These are phyloP conservation scores for Setaria italica DNA, from an alignment of 202 grass and related monocot genomes.

Conservation along the genomic window DNA sequence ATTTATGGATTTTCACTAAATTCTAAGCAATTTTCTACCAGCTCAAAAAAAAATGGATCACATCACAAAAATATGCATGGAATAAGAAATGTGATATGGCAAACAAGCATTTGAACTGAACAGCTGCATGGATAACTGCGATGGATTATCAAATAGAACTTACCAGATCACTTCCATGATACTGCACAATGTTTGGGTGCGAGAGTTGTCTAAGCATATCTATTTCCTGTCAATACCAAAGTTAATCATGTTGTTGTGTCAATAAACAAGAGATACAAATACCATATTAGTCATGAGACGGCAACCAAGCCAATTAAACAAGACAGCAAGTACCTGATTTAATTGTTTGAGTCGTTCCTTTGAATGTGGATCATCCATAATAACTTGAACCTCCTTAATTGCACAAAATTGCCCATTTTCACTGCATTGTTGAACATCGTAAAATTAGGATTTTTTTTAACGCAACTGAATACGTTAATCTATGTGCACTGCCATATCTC, in stretches of 20 bases:
- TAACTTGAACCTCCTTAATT: conserved; percentile 95
- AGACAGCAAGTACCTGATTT: conserved; percentile 71
- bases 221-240: conserved; percentile 76
- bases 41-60: background rate
- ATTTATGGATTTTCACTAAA: conserved; percentile 26
- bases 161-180: conserved; percentile 89
- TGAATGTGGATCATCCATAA: conserved; percentile 91
- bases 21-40: background rate
- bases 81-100: conserved; percentile 3
- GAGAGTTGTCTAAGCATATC: conserved; percentile 84
- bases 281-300: background rate
- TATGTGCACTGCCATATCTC: background rate
- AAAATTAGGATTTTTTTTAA: conserved; percentile 4
- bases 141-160: conserved; percentile 36
- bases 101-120: conserved; percentile 26
- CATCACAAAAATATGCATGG: background rate
- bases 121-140: conserved; percentile 4
- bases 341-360: conserved; percentile 96
- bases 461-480: background rate
- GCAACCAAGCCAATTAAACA: conserved; percentile 28
- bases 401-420: conserved; percentile 92
- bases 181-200: conserved; percentile 94
- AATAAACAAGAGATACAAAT: conserved; percentile 34
- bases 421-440: conserved; percentile 58
- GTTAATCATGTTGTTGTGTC: conserved; percentile 41